Evolutionary conservation across 139 green algal species (phyloP).

Genomic region (Pseudopediastrum boryanum): DNA sequence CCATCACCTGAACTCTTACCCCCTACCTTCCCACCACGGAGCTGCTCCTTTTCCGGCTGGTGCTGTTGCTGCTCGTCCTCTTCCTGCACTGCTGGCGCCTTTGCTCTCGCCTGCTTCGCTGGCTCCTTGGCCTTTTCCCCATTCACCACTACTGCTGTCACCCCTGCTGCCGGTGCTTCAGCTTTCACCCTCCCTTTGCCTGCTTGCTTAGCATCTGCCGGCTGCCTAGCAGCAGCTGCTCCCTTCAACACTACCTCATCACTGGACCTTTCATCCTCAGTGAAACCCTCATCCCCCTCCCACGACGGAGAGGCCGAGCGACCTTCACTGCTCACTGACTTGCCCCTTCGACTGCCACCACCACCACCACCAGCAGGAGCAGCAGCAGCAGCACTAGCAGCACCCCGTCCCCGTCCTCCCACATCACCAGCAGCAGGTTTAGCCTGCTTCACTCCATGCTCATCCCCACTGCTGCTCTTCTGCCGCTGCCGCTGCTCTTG

Average conservation of each 20-base stretch:
- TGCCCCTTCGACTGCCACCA: not conserved
- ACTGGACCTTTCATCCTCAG: not conserved
- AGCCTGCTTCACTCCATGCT: not conserved
- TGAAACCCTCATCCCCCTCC: too few species aligned
- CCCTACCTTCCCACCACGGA: too few species aligned
- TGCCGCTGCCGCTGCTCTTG: slow-evolving; percentile 15
- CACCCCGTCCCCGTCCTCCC: not conserved
- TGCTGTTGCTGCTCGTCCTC: not conserved
- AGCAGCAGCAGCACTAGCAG: not conserved
- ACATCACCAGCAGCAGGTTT: not conserved
- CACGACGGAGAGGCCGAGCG: too few species aligned
- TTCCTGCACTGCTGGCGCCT: not conserved
- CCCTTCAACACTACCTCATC: not conserved
- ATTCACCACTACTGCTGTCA: not conserved
- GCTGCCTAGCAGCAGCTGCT: not conserved
- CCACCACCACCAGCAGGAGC: too few species aligned
- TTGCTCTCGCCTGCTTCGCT: not conserved
- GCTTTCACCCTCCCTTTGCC: not conserved
- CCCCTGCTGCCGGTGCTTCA: not conserved
- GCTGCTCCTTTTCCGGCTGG: not conserved
- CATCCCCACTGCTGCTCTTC: not conserved
- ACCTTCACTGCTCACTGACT: not conserved
- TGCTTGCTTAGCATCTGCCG: not conserved
- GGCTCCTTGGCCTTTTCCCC: not conserved
- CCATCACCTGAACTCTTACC: too few species aligned